phyloP scores from a whole-genome alignment of 1,139 yeast genomes.

The Meyerozyma elateridarum region DNA sequence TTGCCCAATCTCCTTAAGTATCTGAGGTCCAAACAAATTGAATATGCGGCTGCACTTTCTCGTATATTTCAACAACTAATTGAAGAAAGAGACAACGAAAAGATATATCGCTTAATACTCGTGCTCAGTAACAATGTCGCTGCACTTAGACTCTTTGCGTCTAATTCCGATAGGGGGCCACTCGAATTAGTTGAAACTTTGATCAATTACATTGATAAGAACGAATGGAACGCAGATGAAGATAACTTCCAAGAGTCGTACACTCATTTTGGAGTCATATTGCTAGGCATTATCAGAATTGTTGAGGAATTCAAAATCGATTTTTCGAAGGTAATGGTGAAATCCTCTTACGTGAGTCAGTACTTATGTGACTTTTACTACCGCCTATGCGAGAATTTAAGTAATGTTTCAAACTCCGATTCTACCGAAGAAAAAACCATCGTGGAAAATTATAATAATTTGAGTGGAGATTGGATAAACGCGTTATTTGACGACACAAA shows the following conservation, averaged over 20 bases:
- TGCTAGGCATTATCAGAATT: constrained; percentile 46
- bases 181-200: constrained; percentile 22
- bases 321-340: constrained; percentile 19
- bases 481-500: constrained; percentile 69
- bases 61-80: constrained; percentile 37
- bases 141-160: constrained; percentile 39
- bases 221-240: constrained; percentile 32
- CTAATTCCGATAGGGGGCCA: constrained; percentile 22
- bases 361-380: constrained; percentile 32
- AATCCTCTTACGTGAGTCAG: constrained; percentile 30
- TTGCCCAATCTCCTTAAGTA: constrained; percentile 29
- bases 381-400: constrained; percentile 30
- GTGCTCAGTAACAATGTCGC: constrained; percentile 38
- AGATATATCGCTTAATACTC: constrained; percentile 46
- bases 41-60: constrained; percentile 30
- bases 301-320: constrained; percentile 42
- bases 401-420: constrained; percentile 14
- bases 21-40: constrained; percentile 35
- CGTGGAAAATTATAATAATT: constrained; percentile 36
- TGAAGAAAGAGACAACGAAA: constrained; percentile 33
- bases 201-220: constrained; percentile 31
- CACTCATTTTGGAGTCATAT: constrained; percentile 58
- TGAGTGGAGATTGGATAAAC: constrained; percentile 71
- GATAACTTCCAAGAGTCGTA: constrained; percentile 67
- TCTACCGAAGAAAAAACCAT: constrained; percentile 30